A percentile compares a stretch with the other conserved stretches of the same genome.
These are phyloP conservation scores for Trapa bicornis DNA, from an alignment of 345 rosid genomes.

Conservation along the genomic window DNA sequence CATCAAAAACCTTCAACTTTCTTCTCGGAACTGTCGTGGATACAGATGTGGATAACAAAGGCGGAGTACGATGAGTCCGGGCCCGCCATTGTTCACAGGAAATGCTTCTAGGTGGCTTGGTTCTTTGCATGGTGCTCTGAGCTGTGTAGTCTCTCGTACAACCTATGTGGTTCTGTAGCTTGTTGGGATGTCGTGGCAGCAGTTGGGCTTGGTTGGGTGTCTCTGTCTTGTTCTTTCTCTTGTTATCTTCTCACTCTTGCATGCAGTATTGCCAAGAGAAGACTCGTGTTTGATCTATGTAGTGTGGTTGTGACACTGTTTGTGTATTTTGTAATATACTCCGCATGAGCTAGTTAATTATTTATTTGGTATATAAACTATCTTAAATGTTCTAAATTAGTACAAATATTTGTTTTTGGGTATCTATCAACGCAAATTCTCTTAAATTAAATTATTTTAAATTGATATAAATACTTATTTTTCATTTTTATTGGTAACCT, in stretches of 20 bases:
- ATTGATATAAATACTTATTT: too few relatives aligned
- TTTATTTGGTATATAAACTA: too few relatives aligned
- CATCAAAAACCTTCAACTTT: not conserved
- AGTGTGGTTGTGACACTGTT: not conserved
- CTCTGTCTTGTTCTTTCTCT: not conserved
- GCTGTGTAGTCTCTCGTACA: not conserved
- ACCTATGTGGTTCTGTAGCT: not conserved
- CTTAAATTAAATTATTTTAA: too few relatives aligned
- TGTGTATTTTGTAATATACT: not conserved
- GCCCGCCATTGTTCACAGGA: constrained; percentile 17
- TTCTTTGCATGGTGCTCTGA: not conserved
- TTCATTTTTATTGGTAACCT: too few relatives aligned
- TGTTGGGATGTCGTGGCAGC: not conserved
- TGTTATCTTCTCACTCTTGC: not conserved
- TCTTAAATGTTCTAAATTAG: too few relatives aligned
- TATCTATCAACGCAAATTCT: too few relatives aligned
- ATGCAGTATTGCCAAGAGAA: not conserved
- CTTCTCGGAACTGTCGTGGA: not conserved
- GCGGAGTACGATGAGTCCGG: constrained; percentile 19
- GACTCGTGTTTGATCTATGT: not conserved
- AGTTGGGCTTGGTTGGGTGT: not conserved
- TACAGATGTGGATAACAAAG: constrained; percentile 23
- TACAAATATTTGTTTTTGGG: too few relatives aligned
- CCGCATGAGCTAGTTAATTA: too few relatives aligned
- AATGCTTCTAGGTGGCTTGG: constrained; percentile 9